Evolutionary conservation across 2,329 filamentous ascomycete genomes (phyloP).

Genomic region (Fonsecaea nubica): DNA sequence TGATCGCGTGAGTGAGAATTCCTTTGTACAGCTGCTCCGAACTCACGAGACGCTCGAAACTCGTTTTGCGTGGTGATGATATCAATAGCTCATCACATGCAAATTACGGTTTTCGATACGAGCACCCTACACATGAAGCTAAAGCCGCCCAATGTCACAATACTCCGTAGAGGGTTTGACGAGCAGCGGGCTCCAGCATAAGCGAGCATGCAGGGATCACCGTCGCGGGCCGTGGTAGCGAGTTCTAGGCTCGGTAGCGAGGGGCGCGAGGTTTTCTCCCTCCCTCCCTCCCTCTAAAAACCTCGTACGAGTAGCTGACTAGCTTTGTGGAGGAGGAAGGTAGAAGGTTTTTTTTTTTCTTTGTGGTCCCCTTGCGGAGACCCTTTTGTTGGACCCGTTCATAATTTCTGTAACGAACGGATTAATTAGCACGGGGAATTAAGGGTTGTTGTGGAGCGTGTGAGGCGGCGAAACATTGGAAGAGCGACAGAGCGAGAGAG

Average conservation of each 20-base stretch:
- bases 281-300: not conserved
- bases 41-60: not conserved
- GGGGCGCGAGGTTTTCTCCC: not conserved
- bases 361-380: too few relatives aligned
- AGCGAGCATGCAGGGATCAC: slow-evolving; percentile 19
- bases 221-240: slow-evolving; percentile 1
- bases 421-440: not conserved
- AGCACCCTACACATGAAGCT: not conserved
- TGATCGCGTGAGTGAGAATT: not conserved
- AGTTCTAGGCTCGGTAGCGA: not conserved
- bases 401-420: too few relatives aligned
- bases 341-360: too few relatives aligned
- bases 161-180: not conserved
- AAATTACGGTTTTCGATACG: too few relatives aligned
- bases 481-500: too few relatives aligned
- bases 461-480: not conserved
- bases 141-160: not conserved
- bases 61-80: not conserved
- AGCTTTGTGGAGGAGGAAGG: too few relatives aligned
- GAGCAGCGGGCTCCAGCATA: not conserved
- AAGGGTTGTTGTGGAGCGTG: not conserved
- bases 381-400: too few relatives aligned
- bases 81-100: not conserved
- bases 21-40: not conserved
- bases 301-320: too few relatives aligned